phyloP scores from a whole-genome alignment of 78 protist species.

The Pigoraptor vietnamica region DNA sequence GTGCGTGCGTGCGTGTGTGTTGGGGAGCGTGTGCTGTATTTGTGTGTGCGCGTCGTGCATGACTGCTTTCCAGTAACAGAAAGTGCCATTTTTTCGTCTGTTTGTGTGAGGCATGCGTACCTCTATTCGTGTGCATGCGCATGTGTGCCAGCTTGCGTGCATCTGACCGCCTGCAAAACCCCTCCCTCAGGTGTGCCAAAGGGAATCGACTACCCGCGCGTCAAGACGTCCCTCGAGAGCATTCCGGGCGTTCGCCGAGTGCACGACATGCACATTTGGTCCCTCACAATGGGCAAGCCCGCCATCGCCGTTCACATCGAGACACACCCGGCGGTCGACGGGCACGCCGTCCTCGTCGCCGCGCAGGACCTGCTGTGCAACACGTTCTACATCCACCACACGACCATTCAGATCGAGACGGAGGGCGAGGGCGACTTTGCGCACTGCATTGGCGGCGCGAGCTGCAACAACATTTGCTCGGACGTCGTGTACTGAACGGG shows the following conservation, averaged over 20 bases:
- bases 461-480: no score
- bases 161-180: background rate
- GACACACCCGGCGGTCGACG: background rate
- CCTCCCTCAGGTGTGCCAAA: constrained; percentile 44
- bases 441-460: no score
- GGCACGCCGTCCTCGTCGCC: constrained; percentile 15
- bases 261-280: constrained; percentile 86
- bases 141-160: background rate
- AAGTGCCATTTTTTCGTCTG: no score
- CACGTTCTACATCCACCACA: constrained; percentile 46
- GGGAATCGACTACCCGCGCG: constrained; percentile 4
- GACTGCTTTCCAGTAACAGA: no score
- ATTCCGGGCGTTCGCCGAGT: constrained; percentile 45
- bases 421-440: background rate
- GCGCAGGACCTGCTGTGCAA: constrained; percentile 34
- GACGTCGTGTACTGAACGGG: no score
- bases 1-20: no score
- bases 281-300: constrained; percentile 41
- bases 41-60: no score
- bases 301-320: constrained; percentile 48
- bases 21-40: no score
- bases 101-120: no score
- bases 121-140: no score
- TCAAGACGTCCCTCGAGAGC: constrained; percentile 23
- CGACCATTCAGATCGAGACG: constrained; percentile 67